Evolutionary conservation across 176 grass and related monocot genomes (phyloP).

Genomic region (bread wheat (Triticum aestivum)): IWGSC_CS_RefSeq_v2.1 NC_057801.1:237989784-237990283

Average conservation of each 20-base stretch:
- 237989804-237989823: no score
- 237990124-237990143: not conserved
- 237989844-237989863: no score
- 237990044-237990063: not conserved
- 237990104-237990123: not conserved
- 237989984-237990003: not conserved
- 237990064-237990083: not conserved
- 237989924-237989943: not conserved
- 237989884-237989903: no score
- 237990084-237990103: not conserved
- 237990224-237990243: not conserved
- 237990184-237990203: not conserved
- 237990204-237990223: not conserved
- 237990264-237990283: not conserved
- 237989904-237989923: not conserved
- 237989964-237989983: not conserved
- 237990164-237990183: not conserved
- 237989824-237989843: not conserved
- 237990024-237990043: not conserved
- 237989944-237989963: not conserved
- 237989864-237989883: not conserved
- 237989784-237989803: no score
- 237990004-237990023: not conserved
- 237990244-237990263: not conserved
- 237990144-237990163: not conserved